Conservation (phyloP, 75 land plant genomes). For the Pinus albicaulis region DNA sequence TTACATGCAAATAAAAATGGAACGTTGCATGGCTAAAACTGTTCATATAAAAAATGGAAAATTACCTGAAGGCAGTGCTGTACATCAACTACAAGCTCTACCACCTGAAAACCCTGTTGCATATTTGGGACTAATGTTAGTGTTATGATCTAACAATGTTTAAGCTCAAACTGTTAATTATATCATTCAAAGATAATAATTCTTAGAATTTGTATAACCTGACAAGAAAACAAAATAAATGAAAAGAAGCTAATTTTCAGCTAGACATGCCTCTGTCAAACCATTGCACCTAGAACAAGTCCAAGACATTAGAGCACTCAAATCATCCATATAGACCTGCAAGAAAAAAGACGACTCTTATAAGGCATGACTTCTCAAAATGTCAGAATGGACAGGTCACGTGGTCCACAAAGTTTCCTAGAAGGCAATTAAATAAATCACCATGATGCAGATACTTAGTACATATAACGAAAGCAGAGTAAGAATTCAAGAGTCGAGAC, state of each 20-base stretch:
- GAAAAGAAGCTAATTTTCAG: not conserved
- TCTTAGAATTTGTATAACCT: not conserved
- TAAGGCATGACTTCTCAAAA: too few species aligned
- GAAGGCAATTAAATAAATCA: too few species aligned
- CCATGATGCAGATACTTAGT: too few species aligned
- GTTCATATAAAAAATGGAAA: too few species aligned
- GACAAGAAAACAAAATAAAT: conserved; percentile 8
- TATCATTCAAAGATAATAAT: not conserved
- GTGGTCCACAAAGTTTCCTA: too few species aligned
- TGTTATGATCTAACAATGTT: not conserved
- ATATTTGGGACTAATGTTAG: conserved; percentile 10
- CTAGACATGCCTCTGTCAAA: conserved; percentile 57
- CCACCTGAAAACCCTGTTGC: conserved; percentile 78
- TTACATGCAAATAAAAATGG: too few species aligned
- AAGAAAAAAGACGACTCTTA: not conserved
- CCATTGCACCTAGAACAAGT: conserved; percentile 77
- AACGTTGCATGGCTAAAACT: too few species aligned
- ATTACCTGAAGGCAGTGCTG: conserved; percentile 87
- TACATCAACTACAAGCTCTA: conserved; percentile 81
- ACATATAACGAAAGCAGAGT: too few species aligned
- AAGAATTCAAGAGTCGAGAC: too few species aligned
- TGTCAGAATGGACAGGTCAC: too few species aligned
- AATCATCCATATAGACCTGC: conserved; percentile 86
- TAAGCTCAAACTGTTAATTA: not conserved
- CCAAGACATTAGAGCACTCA: conserved; percentile 74